A percentile compares a stretch with the other conserved stretches of the same genome.
Conservation (phyloP, 2,329 filamentous ascomycete species). For the Trichophyton equinum region DNA sequence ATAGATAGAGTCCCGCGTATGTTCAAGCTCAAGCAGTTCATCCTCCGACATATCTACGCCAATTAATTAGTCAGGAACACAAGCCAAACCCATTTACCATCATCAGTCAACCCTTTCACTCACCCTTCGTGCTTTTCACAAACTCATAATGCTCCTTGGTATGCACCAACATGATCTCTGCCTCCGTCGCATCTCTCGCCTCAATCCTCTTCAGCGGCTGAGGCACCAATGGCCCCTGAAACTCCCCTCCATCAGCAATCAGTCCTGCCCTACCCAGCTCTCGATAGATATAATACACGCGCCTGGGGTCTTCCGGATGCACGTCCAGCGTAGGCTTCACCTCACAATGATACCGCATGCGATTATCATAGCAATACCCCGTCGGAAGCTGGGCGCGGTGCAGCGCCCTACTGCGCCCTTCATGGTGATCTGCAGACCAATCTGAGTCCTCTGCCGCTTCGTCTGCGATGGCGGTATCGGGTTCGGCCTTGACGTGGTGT, state of each 20-base stretch:
- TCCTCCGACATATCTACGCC: constrained; percentile 37
- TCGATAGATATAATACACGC: constrained; percentile 87
- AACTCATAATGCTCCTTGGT: constrained; percentile 64
- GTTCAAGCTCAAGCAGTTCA: constrained; percentile 57
- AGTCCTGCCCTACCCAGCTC: constrained; percentile 73
- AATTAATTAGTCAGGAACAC: too few species aligned
- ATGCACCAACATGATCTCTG: constrained; percentile 74
- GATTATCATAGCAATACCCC: constrained; percentile 77
- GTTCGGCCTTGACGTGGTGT: constrained; percentile 10
- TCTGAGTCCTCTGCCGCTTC: constrained; percentile 24
- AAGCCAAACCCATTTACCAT: not conserved
- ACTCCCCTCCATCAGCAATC: constrained; percentile 48
- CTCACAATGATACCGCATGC: constrained; percentile 93
- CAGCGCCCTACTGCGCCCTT: constrained; percentile 30
- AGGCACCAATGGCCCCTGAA: constrained; percentile 37
- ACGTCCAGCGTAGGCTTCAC: constrained; percentile 56
- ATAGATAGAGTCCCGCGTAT: constrained; percentile 64
- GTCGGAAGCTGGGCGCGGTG: constrained; percentile 47
- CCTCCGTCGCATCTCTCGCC: constrained; percentile 60
- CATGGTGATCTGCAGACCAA: constrained; percentile 28
- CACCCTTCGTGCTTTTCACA: constrained; percentile 49
- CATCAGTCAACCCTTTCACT: constrained; percentile 7
- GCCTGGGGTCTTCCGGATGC: constrained; percentile 85
- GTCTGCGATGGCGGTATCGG: constrained; percentile 25
- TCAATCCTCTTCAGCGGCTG: constrained; percentile 55